A percentile compares a stretch with the other conserved stretches of the same genome.
These are phyloP conservation scores for Pythium phragmiticola DNA, from an alignment of 352 stramenopile species.

Conservation along the genomic window DNA sequence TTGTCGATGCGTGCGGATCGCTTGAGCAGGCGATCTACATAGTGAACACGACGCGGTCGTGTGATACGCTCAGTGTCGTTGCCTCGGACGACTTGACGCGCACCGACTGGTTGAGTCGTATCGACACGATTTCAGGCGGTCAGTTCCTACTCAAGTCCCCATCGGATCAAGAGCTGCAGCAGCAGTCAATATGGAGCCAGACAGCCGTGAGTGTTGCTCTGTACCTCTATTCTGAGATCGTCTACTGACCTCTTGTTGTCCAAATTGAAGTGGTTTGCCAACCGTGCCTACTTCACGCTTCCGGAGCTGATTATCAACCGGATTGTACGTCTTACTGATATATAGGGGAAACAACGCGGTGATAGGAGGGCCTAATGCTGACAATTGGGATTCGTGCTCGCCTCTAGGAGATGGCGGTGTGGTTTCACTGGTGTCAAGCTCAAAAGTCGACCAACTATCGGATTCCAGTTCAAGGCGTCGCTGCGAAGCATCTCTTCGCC, in stretches of 20 bases:
- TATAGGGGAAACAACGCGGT: background rate
- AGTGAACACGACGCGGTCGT: constrained; percentile 68
- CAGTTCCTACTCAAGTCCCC: constrained; percentile 49
- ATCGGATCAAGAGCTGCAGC: constrained; percentile 33
- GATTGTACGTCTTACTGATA: constrained; percentile 49
- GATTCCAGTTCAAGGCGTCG: constrained; percentile 49
- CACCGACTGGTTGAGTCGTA: constrained; percentile 36
- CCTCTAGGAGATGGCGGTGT: constrained; percentile 67
- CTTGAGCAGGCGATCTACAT: constrained; percentile 42
- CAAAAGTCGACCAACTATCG: constrained; percentile 15
- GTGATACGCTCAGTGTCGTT: constrained; percentile 49
- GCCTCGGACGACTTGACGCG: background rate
- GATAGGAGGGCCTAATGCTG: background rate
- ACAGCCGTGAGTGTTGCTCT: constrained; percentile 7
- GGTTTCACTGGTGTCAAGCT: constrained; percentile 46
- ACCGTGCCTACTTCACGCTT: constrained; percentile 62
- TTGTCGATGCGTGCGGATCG: constrained; percentile 37
- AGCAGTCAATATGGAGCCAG: constrained; percentile 20
- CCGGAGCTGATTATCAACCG: constrained; percentile 71
- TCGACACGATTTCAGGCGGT: constrained; percentile 55
- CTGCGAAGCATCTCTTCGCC: constrained; percentile 37
- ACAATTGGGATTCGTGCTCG: background rate
- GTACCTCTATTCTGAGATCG: background rate
- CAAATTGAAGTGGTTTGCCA: constrained; percentile 52
- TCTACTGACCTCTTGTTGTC: no score